Percentiles rank a stretch among this genome's conserved stretches.
These are phyloP conservation scores for Krasilnikovozyma curviuscula DNA, from an alignment of 768 basidiomycete genomes.

Conservation along the genomic window DNA sequence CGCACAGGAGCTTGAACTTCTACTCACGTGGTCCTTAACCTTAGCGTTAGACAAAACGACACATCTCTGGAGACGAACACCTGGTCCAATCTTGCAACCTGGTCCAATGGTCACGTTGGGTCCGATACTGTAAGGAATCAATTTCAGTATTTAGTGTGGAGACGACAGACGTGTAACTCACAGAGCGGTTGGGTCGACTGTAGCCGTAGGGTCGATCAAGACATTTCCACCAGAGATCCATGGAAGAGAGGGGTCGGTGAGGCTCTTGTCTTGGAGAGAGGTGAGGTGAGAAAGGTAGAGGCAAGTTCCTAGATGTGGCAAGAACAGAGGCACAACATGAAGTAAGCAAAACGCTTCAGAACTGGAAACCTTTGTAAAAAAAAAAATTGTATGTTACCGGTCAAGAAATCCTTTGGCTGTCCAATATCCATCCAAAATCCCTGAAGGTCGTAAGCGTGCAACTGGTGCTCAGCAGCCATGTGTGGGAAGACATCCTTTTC, in stretches of 20 bases:
- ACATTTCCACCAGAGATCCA: conserved; percentile 32
- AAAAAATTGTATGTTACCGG: conserved; percentile 18
- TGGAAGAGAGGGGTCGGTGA: conserved; percentile 28
- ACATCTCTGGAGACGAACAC: conserved; percentile 31
- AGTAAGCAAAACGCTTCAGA: neutral
- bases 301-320: conserved; percentile 27
- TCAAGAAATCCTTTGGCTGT: conserved; percentile 31
- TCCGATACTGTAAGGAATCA: conserved; percentile 28
- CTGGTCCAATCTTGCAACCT: conserved; percentile 30
- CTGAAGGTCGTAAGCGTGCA: conserved; percentile 32
- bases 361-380: too few relatives aligned
- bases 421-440: conserved; percentile 36
- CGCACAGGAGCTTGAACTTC: too few relatives aligned
- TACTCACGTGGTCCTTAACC: conserved; percentile 32
- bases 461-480: conserved; percentile 29
- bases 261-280: conserved; percentile 23
- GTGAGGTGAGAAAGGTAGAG: conserved; percentile 32
- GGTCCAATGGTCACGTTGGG: conserved; percentile 34
- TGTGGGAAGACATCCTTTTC: conserved; percentile 33
- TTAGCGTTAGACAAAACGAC: conserved; percentile 31
- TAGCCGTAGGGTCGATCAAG: conserved; percentile 28
- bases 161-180: neutral
- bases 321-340: neutral
- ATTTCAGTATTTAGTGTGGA: conserved; percentile 17
- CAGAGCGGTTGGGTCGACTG: conserved; percentile 14